Evolutionary conservation across 2,329 filamentous ascomycete genomes (phyloP).

Genomic region (Colletotrichum truncatum): DNA sequence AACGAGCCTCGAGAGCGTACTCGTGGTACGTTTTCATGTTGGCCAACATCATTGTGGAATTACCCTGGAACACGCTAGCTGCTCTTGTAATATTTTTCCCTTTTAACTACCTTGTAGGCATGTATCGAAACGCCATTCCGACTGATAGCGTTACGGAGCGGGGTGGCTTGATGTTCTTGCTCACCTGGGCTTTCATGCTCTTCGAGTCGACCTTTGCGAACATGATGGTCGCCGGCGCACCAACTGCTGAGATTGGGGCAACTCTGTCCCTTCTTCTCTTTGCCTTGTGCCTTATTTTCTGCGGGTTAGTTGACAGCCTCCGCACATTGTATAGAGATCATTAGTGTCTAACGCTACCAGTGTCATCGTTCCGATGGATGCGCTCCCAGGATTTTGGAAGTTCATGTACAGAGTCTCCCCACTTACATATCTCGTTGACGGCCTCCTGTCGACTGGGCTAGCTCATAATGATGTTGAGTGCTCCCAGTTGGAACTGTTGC

Average conservation of each 20-base stretch:
- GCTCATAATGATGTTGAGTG: constrained; percentile 35
- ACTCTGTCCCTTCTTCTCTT: constrained; percentile 71
- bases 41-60: constrained; percentile 71
- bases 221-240: constrained; percentile 69
- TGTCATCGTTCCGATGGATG: constrained; percentile 65
- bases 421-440: constrained; percentile 73
- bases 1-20: constrained; percentile 71
- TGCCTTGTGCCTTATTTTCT: constrained; percentile 69
- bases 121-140: constrained; percentile 60
- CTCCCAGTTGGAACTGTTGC: constrained; percentile 53
- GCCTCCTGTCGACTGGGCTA: constrained; percentile 55
- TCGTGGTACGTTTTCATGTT: constrained; percentile 73
- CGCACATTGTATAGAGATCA: too few relatives aligned
- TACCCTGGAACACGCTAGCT: constrained; percentile 72
- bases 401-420: constrained; percentile 76
- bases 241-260: constrained; percentile 69
- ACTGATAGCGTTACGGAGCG: constrained; percentile 37
- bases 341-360: constrained; percentile 40
- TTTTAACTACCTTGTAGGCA: constrained; percentile 73
- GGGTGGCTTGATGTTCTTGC: constrained; percentile 71
- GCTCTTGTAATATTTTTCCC: constrained; percentile 69
- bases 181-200: constrained; percentile 69
- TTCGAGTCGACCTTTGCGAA: constrained; percentile 72
- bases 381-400: constrained; percentile 74
- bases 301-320: constrained; percentile 38